Evolutionary conservation across 2,329 filamentous ascomycete genomes (phyloP).

Genomic region (Epichloe baconii): DNA sequence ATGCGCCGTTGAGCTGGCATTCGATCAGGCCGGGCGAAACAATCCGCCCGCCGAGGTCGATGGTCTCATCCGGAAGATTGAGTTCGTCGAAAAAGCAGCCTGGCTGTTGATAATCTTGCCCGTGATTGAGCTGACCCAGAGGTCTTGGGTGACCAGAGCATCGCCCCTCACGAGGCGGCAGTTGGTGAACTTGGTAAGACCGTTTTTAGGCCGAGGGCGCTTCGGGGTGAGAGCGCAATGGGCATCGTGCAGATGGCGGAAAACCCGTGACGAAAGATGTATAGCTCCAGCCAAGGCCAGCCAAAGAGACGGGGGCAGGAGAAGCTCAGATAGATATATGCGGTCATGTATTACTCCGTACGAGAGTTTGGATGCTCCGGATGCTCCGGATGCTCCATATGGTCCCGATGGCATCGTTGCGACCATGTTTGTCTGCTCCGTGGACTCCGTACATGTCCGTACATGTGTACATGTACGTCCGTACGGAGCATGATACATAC

Average conservation of each 20-base stretch:
- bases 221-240: constrained; percentile 27
- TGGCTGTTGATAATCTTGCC: constrained; percentile 71
- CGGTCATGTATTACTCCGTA: background rate
- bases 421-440: background rate
- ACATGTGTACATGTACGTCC: no score
- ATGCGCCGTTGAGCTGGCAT: constrained; percentile 82
- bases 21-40: constrained; percentile 80
- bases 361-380: background rate
- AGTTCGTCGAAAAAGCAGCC: constrained; percentile 55
- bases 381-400: background rate
- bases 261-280: background rate
- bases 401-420: background rate
- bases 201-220: constrained; percentile 23
- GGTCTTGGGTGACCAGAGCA: constrained; percentile 57
- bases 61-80: constrained; percentile 55
- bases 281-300: background rate
- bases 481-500: no score
- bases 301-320: background rate
- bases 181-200: constrained; percentile 81
- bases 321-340: background rate
- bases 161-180: constrained; percentile 63
- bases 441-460: no score
- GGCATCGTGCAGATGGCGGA: constrained; percentile 26
- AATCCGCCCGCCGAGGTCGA: constrained; percentile 74
- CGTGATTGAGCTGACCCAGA: constrained; percentile 76